Evolutionary conservation across 139 green algal genomes (phyloP), one percentile per base, ranked within the genome.

Genomic region (Coelastrella sp.): DNA sequence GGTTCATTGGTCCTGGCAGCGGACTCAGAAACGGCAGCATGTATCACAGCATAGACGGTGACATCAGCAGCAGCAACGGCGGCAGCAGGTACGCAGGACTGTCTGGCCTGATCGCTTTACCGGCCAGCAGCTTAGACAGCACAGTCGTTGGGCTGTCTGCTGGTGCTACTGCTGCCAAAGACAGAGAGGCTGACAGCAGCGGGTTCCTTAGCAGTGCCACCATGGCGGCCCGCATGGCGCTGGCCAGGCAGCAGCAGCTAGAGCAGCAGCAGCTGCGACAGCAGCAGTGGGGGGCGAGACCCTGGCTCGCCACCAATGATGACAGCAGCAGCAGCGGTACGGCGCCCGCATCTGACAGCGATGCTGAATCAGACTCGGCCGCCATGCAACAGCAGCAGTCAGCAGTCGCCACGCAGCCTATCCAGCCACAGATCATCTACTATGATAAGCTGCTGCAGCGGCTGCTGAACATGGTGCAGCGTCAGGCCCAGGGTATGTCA

Each of bases 241-340:
- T 0, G 7, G 85, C 23, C 1, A 58, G 85, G 23, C 59, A 90
- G 59, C 85, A 75, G 73, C 73, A 84, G 57, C 17, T 54, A 32
- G 74, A 90, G 6, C 85, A 90, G 85, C 73, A 83, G 85, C 68
- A 80, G 68, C 83, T 8, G 47, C 66, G 60, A 68, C 83, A 88
- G 83, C 82, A 87, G 82, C 82, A 78, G 16, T 78, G 65, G 82
- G 32, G 19, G 10, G 22, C 54, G 4, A 22, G 13, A 58, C n/a
- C 60, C 4, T 66, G 64, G 23, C 6, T 60, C 10, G 22, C 7
- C 5, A 5, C n/a, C 22, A 58, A 16, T 80, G 0, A 7, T 20
- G 75, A 60, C 68, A 78, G 83, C 83, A 65, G 68, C 68, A 19
- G 16, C 66, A 80, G 47, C 66, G 80, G 68, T 58, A 22, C 7